These are phyloP conservation scores for Coniferiporia sulphurascens DNA, from an alignment of 1,284 basidiomycete genomes.

Conservation along the genomic window DNA sequence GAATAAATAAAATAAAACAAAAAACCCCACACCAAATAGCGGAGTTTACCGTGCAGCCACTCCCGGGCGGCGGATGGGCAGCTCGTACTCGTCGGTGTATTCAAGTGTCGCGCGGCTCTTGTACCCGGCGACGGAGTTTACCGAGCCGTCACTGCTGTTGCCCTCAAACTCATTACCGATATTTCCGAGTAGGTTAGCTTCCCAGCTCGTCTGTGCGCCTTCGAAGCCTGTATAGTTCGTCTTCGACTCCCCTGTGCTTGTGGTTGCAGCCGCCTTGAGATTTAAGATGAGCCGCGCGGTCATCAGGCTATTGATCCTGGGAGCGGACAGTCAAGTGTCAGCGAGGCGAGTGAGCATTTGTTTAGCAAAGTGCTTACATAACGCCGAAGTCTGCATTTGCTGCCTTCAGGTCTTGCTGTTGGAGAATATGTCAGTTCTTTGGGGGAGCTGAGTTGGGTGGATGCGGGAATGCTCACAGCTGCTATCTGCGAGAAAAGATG, in stretches of 20 bases:
- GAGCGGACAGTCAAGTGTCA: neutral
- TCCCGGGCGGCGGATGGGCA: neutral
- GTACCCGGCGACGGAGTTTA: neutral
- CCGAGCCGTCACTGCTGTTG: neutral
- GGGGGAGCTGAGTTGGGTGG: neutral
- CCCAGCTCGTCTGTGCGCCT: constrained; percentile 1
- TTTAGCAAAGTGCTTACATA: neutral
- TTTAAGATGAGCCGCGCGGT: constrained; percentile 10
- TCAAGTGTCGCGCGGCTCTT: neutral
- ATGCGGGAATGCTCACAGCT: neutral
- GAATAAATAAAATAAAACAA: too few species aligned
- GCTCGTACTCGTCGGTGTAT: neutral
- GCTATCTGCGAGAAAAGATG: neutral
- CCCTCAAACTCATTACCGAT: constrained; percentile 12
- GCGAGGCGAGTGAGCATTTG: too few species aligned
- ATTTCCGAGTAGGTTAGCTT: neutral
- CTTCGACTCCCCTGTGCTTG: neutral
- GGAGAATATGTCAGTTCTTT: neutral
- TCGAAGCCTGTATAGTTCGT: neutral
- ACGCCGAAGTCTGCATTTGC: constrained; percentile 10
- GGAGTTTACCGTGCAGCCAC: too few species aligned
- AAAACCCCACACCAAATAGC: too few species aligned
- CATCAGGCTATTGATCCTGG: constrained; percentile 5
- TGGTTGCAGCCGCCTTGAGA: constrained; percentile 5
- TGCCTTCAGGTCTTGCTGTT: constrained; percentile 9